These are phyloP conservation scores for Cadophora sp. DNA, from an alignment of 2,329 filamentous ascomycete species.

Conservation along the genomic window DNA sequence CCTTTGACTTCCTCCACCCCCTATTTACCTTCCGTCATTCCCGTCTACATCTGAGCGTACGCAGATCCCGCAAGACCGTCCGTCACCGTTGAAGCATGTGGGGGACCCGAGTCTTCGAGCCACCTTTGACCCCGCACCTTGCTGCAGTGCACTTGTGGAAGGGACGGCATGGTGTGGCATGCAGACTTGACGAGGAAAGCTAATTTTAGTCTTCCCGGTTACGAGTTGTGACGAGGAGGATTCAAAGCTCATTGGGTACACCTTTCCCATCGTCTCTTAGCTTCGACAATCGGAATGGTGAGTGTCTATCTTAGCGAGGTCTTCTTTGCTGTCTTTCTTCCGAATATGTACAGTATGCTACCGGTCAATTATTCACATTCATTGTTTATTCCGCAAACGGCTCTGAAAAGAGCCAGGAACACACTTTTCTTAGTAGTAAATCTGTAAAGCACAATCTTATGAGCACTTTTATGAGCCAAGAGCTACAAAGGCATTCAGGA, in stretches of 20 bases:
- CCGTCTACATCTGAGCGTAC: background rate
- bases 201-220: constrained; percentile 7
- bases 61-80: background rate
- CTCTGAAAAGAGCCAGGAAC: too few relatives aligned
- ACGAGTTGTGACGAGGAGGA: background rate
- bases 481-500: too few relatives aligned
- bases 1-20: background rate
- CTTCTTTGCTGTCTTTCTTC: too few relatives aligned
- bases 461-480: too few relatives aligned
- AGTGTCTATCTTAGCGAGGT: too few relatives aligned
- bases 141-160: background rate
- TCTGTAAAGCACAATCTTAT: too few relatives aligned
- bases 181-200: constrained; percentile 5
- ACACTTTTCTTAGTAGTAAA: too few relatives aligned
- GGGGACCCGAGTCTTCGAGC: background rate
- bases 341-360: too few relatives aligned
- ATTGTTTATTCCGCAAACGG: too few relatives aligned
- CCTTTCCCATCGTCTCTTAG: too few relatives aligned
- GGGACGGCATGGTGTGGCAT: constrained; percentile 4
- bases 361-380: too few relatives aligned
- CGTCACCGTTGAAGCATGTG: background rate
- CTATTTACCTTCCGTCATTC: background rate
- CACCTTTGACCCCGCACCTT: constrained; percentile 1
- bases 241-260: background rate
- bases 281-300: too few relatives aligned